Conservation (phyloP, 169 alveolate species). For the Neospora caninum region DNA sequence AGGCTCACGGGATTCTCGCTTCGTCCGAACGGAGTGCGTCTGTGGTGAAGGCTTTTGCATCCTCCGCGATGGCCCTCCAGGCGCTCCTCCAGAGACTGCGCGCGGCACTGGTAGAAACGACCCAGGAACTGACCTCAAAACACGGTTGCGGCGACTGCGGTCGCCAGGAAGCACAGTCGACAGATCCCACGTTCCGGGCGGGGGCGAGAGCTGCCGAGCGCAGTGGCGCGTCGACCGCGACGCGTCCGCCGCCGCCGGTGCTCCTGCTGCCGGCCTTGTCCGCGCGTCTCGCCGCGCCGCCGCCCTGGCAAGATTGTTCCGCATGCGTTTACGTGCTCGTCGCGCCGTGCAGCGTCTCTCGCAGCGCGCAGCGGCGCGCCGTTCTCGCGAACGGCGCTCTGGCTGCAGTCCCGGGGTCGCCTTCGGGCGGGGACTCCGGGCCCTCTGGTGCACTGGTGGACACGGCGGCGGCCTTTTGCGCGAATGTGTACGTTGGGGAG, state of each 20-base stretch:
- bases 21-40: not conserved
- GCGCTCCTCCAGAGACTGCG: not conserved
- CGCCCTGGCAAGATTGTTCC: constrained; percentile 18
- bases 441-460: not conserved
- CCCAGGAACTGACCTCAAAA: not conserved
- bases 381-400: not conserved
- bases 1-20: not conserved
- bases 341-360: not conserved
- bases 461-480: not conserved
- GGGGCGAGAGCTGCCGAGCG: not conserved
- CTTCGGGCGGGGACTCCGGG: not conserved
- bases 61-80: not conserved
- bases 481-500: constrained; percentile 51
- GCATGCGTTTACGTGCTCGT: constrained; percentile 10
- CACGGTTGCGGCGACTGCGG: not conserved
- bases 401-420: not conserved
- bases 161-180: not conserved
- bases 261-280: constrained; percentile 30
- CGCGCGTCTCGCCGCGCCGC: not conserved
- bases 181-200: not conserved
- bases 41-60: not conserved
- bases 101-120: not conserved
- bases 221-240: not conserved
- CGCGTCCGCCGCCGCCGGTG: not conserved
- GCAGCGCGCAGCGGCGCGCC: not conserved